Evolutionary conservation across 331 rosid species (phyloP).

Genomic region (Phaseolus coccineus): DNA sequence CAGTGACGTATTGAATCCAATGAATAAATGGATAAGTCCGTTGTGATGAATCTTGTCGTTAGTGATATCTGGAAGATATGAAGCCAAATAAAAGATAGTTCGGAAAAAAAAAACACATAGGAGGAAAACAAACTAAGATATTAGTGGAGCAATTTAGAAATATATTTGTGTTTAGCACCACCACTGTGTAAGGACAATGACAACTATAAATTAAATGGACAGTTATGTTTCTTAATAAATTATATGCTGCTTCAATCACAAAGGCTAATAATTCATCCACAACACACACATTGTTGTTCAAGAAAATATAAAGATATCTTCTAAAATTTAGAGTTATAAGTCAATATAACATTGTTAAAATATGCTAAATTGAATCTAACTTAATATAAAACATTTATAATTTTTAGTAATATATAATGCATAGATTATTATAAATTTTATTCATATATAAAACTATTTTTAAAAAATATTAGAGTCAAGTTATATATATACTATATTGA

Average conservation of each 20-base stretch:
- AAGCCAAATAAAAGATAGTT: neutral
- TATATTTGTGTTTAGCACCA: neutral
- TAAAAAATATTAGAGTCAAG: too few species aligned
- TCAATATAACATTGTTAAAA: too few species aligned
- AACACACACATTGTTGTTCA: too few species aligned
- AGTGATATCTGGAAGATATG: neutral
- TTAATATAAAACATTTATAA: too few species aligned
- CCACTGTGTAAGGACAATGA: neutral
- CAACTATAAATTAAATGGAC: neutral
- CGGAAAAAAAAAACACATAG: neutral
- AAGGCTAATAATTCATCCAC: neutral
- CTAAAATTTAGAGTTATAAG: too few species aligned
- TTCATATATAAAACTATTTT: too few species aligned
- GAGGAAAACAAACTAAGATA: neutral
- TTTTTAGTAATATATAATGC: too few species aligned
- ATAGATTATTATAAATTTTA: too few species aligned
- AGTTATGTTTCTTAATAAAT: neutral
- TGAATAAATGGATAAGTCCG: neutral
- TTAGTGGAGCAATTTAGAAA: neutral
- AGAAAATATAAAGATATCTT: too few species aligned
- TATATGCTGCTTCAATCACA: neutral
- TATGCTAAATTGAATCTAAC: too few species aligned
- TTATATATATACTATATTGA: too few species aligned
- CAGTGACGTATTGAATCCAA: neutral
- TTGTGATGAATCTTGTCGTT: neutral